Conservation (phyloP, 2,329 filamentous ascomycete genomes). For the Macrophomina tecta region DNA sequence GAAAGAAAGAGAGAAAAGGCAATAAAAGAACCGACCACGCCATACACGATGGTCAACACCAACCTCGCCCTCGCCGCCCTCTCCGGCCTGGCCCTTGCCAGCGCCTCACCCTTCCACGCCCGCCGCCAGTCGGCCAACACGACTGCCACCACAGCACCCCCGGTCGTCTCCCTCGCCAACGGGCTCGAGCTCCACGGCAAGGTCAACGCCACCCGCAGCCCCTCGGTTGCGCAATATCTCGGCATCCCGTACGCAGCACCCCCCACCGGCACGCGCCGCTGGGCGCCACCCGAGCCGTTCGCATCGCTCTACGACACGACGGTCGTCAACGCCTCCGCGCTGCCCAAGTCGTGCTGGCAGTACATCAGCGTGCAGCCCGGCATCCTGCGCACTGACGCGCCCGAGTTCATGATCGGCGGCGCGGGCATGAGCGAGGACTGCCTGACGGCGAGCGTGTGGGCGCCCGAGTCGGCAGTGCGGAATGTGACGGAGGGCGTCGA, state of each 20-base stretch:
- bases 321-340: slow-evolving; percentile 16
- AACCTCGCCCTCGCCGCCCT: not conserved
- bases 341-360: slow-evolving; percentile 25
- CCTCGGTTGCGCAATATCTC: slow-evolving; percentile 40
- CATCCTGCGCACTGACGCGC: slow-evolving; percentile 32
- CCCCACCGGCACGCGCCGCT: slow-evolving; percentile 42
- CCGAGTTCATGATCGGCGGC: slow-evolving; percentile 17
- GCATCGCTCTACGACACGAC: slow-evolving; percentile 35
- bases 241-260: slow-evolving; percentile 46
- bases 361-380: slow-evolving; percentile 6
- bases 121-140: not conserved
- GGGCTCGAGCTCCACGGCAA: slow-evolving; percentile 13
- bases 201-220: slow-evolving; percentile 36
- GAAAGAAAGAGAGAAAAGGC: not conserved
- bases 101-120: not conserved
- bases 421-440: slow-evolving; percentile 38
- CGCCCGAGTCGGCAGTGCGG: slow-evolving; percentile 33
- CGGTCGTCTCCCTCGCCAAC: slow-evolving; percentile 1
- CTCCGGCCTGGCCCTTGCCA: not conserved
- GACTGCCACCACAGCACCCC: not conserved
- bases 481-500: not conserved
- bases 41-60: not conserved
- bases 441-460: slow-evolving; percentile 44
- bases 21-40: not conserved
- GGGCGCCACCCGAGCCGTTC: slow-evolving; percentile 39